A percentile compares a stretch with the other conserved stretches of the same genome.
These are phyloP conservation scores for Coleophoma cylindrospora DNA, from an alignment of 2,329 filamentous ascomycete species.

Conservation along the genomic window DNA sequence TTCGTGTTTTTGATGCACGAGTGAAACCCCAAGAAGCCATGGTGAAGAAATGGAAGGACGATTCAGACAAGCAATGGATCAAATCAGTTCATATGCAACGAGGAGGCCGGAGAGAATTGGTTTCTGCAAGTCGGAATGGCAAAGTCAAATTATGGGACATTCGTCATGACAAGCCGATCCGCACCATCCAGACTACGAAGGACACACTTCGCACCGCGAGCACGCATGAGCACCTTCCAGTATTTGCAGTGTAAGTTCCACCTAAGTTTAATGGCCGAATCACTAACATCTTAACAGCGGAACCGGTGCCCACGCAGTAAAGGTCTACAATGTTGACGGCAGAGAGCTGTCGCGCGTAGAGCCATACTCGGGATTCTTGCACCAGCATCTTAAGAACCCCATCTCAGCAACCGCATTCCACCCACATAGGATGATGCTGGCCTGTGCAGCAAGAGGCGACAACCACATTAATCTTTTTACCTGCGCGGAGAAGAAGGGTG, in stretches of 20 bases:
- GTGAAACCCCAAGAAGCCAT: constrained; percentile 80
- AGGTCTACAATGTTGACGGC: constrained; percentile 87
- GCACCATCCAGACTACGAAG: constrained; percentile 68
- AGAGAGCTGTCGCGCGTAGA: constrained; percentile 76
- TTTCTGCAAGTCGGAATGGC: constrained; percentile 87
- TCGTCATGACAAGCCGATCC: constrained; percentile 73
- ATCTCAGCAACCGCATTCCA: constrained; percentile 92
- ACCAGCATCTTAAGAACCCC: constrained; percentile 72
- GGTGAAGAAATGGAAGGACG: constrained; percentile 96
- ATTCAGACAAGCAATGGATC: constrained; percentile 81
- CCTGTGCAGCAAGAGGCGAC: constrained; percentile 80
- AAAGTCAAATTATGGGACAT: constrained; percentile 97
- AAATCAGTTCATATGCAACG: constrained; percentile 96
- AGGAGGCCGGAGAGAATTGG: constrained; percentile 83
- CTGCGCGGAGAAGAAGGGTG: constrained; percentile 47
- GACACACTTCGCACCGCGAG: constrained; percentile 80
- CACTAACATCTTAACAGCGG: constrained; percentile 51
- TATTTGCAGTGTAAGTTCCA: constrained; percentile 82
- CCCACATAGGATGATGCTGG: constrained; percentile 87
- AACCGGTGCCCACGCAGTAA: constrained; percentile 81
- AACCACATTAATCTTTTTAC: constrained; percentile 87
- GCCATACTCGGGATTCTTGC: constrained; percentile 84
- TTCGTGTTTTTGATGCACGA: constrained; percentile 90
- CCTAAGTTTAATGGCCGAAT: background rate
- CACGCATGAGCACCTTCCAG: constrained; percentile 92